Conservation (phyloP, 2,329 filamentous ascomycete species). For the Hypoxylon sp. region DNA sequence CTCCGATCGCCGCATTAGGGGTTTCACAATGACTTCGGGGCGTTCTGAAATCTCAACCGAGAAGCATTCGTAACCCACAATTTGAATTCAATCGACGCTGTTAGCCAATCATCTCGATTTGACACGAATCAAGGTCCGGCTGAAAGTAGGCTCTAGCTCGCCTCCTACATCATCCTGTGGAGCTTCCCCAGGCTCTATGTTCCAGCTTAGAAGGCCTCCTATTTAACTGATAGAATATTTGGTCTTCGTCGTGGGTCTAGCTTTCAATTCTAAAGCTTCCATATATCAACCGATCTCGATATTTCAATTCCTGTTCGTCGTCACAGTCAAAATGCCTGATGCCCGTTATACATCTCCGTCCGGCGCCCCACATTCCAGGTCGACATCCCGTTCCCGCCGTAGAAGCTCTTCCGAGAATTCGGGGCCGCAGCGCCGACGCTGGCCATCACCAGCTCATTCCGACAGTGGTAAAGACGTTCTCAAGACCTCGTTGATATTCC, state of each 20-base stretch:
- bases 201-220: background rate
- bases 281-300: conserved; percentile 2
- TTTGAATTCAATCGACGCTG: background rate
- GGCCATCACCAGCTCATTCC: conserved; percentile 22
- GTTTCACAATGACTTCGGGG: conserved; percentile 3
- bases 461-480: conserved; percentile 43
- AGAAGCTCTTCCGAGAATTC: conserved; percentile 23
- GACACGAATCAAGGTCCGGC: background rate
- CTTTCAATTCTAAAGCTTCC: background rate
- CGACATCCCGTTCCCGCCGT: conserved; percentile 22
- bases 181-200: background rate
- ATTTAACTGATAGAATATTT: conserved; percentile 1
- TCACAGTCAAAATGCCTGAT: conserved; percentile 34
- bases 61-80: background rate
- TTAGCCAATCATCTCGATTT: conserved; percentile 2
- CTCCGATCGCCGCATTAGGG: background rate
- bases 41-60: background rate
- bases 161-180: conserved; percentile 32
- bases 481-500: conserved; percentile 56
- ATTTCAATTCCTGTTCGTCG: background rate
- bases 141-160: background rate
- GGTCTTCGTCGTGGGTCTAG: background rate
- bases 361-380: conserved; percentile 39
- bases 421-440: conserved; percentile 3
- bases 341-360: conserved; percentile 43